phyloP scores from a whole-genome alignment of 352 stramenopile species.

The Phytophthora rubi region DNA sequence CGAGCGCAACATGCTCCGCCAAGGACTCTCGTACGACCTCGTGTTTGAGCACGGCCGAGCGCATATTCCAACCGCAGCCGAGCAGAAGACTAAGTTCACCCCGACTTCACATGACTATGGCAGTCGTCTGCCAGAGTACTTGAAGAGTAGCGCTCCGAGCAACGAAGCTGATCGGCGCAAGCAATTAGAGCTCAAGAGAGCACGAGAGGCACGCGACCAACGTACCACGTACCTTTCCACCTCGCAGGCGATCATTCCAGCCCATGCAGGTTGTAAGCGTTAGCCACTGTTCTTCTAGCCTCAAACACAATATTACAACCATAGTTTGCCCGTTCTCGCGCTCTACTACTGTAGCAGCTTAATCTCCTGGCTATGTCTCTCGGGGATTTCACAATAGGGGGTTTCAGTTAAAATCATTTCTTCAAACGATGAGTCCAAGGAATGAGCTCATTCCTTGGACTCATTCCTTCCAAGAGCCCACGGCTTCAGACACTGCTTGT shows the following conservation, averaged over 20 bases:
- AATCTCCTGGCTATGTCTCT: too few species aligned
- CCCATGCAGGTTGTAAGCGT: constrained; percentile 20
- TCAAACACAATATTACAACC: not conserved
- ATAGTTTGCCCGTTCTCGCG: too few species aligned
- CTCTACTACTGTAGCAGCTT: not conserved
- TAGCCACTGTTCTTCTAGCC: constrained; percentile 3
- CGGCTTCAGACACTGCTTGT: too few species aligned
- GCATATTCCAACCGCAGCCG: constrained; percentile 45
- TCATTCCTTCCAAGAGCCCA: too few species aligned
- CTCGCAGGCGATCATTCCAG: constrained; percentile 57
- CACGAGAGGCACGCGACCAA: constrained; percentile 43
- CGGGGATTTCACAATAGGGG: too few species aligned
- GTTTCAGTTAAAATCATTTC: too few species aligned
- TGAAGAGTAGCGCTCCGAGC: constrained; percentile 36
- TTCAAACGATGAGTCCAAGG: too few species aligned
- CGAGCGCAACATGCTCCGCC: constrained; percentile 56
- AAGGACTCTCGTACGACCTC: constrained; percentile 73
- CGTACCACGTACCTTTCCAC: constrained; percentile 64
- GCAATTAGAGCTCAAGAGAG: constrained; percentile 51
- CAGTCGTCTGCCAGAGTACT: constrained; percentile 27
- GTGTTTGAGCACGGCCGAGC: constrained; percentile 73
- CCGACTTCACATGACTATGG: constrained; percentile 65
- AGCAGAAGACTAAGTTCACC: constrained; percentile 65
- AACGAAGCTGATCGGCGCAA: constrained; percentile 42
- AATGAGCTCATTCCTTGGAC: too few species aligned